A percentile compares a stretch with the other conserved stretches of the same genome.
Conservation (phyloP, 148 eudicot species). For the Rhododendron williamsianum region DNA sequence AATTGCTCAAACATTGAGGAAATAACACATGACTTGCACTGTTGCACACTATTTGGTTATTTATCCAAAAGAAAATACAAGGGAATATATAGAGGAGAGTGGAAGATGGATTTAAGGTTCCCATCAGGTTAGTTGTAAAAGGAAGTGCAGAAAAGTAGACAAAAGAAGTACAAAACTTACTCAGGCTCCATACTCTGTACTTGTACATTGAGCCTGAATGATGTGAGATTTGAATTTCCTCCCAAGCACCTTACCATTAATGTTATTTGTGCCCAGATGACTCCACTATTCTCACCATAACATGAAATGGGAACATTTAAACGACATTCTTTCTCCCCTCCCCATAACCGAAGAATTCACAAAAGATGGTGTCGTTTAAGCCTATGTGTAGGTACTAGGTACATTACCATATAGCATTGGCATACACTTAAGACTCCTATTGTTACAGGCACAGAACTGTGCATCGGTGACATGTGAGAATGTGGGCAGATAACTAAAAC, state of each 20-base stretch:
- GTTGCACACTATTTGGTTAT: neutral
- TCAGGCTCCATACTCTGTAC: neutral
- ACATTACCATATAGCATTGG: neutral
- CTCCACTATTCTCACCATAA: neutral
- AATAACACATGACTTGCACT: neutral
- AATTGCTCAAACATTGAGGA: neutral
- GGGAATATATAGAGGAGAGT: neutral
- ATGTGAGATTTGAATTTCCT: neutral
- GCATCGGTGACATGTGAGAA: neutral
- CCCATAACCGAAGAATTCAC: neutral
- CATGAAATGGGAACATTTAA: neutral
- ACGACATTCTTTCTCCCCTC: neutral
- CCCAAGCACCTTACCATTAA: neutral
- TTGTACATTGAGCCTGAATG: slow-evolving; percentile 1
- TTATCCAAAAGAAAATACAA: neutral
- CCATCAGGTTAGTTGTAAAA: neutral
- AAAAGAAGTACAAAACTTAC: neutral
- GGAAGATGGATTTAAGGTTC: neutral
- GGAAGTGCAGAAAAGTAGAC: neutral
- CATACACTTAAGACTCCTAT: neutral
- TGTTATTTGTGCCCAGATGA: neutral
- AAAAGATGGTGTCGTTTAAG: neutral
- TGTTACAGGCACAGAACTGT: neutral
- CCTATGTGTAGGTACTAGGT: neutral
- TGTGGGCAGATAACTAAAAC: neutral